phyloP scores from a whole-genome alignment of 371 early-diverging fungal species.

The Mortierella sp. region DNA sequence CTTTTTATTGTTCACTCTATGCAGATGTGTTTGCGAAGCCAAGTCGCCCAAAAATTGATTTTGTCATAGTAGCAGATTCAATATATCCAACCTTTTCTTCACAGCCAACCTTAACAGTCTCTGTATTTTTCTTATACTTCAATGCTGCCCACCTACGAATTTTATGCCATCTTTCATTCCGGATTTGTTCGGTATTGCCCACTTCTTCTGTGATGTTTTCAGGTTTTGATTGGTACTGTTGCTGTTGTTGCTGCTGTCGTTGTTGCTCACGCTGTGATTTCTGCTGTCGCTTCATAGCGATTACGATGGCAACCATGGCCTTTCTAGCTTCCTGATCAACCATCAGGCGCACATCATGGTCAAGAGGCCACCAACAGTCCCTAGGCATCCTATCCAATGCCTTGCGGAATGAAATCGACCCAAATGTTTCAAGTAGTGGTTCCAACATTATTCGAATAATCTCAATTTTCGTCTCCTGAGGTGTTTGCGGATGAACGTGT shows the following conservation, averaged over 20 bases:
- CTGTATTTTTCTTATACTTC: neutral
- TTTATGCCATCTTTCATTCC: neutral
- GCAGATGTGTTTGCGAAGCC: neutral
- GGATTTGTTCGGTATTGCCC: neutral
- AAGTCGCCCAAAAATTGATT: neutral
- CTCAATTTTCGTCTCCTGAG: constrained; percentile 24
- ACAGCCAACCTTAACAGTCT: neutral
- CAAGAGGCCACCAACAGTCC: constrained; percentile 54
- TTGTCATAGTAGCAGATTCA: neutral
- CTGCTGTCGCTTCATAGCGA: constrained; percentile 12
- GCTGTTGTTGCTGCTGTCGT: neutral
- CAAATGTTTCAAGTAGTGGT: constrained; percentile 34
- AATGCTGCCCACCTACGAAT: constrained; percentile 4
- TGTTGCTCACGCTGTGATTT: constrained; percentile 1
- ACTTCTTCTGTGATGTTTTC: neutral
- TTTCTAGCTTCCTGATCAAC: constrained; percentile 39
- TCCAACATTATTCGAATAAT: constrained; percentile 26
- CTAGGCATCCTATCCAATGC: constrained; percentile 40
- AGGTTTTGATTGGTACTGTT: neutral
- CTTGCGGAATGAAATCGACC: constrained; percentile 39
- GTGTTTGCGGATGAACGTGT: neutral
- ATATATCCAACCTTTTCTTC: neutral
- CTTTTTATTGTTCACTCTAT: neutral
- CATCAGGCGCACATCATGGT: constrained; percentile 30
- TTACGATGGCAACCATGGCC: constrained; percentile 27